These are phyloP conservation scores for Lachnellula suecica DNA, from an alignment of 2,329 filamentous ascomycete genomes.

Conservation along the genomic window DNA sequence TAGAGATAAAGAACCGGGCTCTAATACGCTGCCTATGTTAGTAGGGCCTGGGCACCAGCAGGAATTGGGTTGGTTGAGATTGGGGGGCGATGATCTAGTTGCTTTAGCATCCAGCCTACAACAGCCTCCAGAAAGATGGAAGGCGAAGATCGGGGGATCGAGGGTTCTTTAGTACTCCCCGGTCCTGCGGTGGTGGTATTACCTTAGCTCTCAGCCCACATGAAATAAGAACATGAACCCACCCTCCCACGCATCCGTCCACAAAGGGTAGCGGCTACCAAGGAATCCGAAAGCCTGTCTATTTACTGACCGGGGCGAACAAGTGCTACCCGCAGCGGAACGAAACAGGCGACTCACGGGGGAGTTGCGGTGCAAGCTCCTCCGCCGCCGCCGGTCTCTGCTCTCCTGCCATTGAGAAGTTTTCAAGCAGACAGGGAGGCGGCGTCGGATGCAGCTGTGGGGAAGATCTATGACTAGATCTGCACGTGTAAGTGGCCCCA, in stretches of 20 bases:
- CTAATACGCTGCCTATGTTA: background rate
- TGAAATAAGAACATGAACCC: too few species aligned
- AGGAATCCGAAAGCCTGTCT: too few species aligned
- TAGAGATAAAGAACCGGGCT: background rate
- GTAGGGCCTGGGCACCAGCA: background rate
- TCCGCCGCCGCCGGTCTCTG: background rate
- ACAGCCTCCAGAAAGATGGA: background rate
- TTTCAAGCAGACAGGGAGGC: background rate
- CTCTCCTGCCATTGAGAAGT: background rate
- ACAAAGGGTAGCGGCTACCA: too few species aligned
- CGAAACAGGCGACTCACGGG: background rate
- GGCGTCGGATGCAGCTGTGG: background rate
- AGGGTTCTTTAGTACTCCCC: constrained; percentile 12
- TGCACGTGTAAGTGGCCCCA: constrained; percentile 5
- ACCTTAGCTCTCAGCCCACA: too few species aligned
- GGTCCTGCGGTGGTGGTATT: too few species aligned
- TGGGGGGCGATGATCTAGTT: too few species aligned
- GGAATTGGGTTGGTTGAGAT: background rate
- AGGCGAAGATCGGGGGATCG: constrained; percentile 12
- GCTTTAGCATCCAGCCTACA: constrained; percentile 5
- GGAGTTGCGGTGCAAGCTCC: background rate
- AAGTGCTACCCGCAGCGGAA: too few species aligned
- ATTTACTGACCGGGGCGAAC: too few species aligned
- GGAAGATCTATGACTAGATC: constrained; percentile 19
- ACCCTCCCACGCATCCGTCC: too few species aligned